Evolutionary conservation across 2,329 filamentous ascomycete species (phyloP).

Genomic region (Pyrenophora graminea): DNA sequence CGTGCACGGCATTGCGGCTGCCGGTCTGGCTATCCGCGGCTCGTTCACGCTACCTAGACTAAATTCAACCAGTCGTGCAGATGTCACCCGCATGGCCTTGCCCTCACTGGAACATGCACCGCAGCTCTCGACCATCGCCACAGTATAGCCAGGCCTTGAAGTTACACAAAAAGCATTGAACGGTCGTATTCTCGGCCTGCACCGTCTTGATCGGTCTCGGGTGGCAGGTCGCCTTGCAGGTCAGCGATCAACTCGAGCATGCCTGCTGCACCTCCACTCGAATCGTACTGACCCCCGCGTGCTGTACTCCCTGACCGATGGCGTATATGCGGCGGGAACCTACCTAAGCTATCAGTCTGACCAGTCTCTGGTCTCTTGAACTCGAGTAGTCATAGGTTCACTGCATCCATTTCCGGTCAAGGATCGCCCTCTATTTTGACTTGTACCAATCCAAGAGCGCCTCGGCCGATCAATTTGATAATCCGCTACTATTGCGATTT

Average conservation of each 20-base stretch:
- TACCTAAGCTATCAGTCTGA: slow-evolving; percentile 29
- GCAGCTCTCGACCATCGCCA: slow-evolving; percentile 29
- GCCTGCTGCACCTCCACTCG: slow-evolving; percentile 37
- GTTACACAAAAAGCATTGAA: slow-evolving; percentile 43
- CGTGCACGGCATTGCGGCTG: slow-evolving; percentile 16
- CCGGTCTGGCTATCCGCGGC: slow-evolving; percentile 24
- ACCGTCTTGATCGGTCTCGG: slow-evolving; percentile 20
- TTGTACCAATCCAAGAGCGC: slow-evolving; percentile 17
- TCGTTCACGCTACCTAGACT: slow-evolving; percentile 31
- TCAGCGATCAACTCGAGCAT: slow-evolving; percentile 34
- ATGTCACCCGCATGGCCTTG: slow-evolving; percentile 44
- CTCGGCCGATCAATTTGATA: slow-evolving; percentile 2
- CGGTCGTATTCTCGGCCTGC: slow-evolving; percentile 33
- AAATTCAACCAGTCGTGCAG: slow-evolving; percentile 42
- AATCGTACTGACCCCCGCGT: slow-evolving; percentile 39
- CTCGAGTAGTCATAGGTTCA: slow-evolving; percentile 21
- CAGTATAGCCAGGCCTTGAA: slow-evolving; percentile 22
- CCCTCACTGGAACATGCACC: slow-evolving; percentile 41
- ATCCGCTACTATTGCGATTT: slow-evolving; percentile 5
- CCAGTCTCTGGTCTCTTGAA: slow-evolving; percentile 28
- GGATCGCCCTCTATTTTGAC: slow-evolving; percentile 18
- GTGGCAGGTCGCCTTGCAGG: slow-evolving; percentile 27
- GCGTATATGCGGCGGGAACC: slow-evolving; percentile 32
- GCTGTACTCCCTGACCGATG: slow-evolving; percentile 29
- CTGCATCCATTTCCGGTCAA: background rate